Evolutionary conservation across 306 rosid species (phyloP).

Genomic region (Senna tora): DNA sequence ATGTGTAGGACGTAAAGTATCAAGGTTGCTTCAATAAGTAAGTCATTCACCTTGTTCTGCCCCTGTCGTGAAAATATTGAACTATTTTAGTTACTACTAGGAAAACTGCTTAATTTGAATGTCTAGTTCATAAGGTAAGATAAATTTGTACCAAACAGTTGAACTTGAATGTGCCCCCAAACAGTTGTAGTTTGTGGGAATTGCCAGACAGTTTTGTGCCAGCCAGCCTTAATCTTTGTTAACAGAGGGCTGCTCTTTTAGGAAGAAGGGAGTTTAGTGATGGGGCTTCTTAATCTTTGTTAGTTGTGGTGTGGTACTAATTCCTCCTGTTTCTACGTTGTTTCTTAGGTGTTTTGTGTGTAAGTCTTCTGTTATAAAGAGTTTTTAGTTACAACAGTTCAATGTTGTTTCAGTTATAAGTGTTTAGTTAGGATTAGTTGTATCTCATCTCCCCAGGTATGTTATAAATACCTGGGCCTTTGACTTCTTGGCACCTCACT

Average conservation of each 20-base stretch:
- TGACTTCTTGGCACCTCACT: too few relatives aligned
- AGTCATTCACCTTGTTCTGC: constrained; percentile 5
- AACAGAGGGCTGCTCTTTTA: constrained; percentile 58
- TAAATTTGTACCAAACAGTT: background rate
- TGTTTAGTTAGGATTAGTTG: too few relatives aligned
- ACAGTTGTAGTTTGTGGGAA: constrained; percentile 60
- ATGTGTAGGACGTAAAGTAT: constrained; percentile 53
- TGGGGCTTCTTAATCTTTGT: background rate
- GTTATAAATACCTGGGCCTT: too few relatives aligned
- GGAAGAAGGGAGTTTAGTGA: constrained; percentile 49
- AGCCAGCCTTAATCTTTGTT: constrained; percentile 57
- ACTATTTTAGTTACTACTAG: background rate
- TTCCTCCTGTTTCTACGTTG: too few relatives aligned
- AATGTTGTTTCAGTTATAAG: too few relatives aligned
- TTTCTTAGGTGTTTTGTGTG: too few relatives aligned
- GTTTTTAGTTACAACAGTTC: too few relatives aligned
- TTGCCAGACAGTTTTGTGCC: constrained; percentile 58
- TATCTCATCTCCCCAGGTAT: too few relatives aligned
- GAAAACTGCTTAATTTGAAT: background rate
- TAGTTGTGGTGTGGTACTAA: too few relatives aligned
- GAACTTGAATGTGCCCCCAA: constrained; percentile 46
- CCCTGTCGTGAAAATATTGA: too few relatives aligned
- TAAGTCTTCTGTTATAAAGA: too few relatives aligned
- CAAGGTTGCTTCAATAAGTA: constrained; percentile 66
- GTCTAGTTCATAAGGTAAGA: background rate